Evolutionary conservation across 2,329 filamentous ascomycete species (phyloP).

Genomic region (Pestalotiopsis sp.): DNA sequence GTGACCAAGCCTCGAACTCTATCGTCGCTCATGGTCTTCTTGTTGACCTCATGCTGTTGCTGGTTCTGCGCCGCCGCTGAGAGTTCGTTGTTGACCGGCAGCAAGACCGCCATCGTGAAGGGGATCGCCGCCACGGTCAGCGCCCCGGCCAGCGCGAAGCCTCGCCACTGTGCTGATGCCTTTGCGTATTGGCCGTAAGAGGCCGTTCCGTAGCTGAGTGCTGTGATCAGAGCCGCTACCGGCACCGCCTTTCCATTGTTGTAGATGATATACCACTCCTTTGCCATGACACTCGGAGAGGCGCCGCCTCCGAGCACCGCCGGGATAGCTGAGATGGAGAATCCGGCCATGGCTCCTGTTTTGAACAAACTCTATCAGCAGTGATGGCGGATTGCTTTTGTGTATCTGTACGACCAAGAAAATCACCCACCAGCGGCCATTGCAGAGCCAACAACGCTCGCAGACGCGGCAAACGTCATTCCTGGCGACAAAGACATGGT

Average conservation of each 20-base stretch:
- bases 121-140: conserved; percentile 21
- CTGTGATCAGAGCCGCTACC: conserved; percentile 20
- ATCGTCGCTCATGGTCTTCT: conserved; percentile 24
- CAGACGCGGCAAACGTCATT: conserved; percentile 15
- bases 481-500: conserved; percentile 7
- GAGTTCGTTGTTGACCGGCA: conserved; percentile 20
- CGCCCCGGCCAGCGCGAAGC: conserved; percentile 23
- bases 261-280: conserved; percentile 25
- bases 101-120: conserved; percentile 23
- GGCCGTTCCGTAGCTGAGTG: conserved; percentile 21
- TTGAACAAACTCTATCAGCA: neutral
- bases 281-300: conserved; percentile 21
- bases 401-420: neutral
- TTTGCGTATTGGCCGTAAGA: conserved; percentile 20
- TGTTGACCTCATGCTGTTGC: conserved; percentile 1
- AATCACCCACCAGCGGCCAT: conserved; percentile 12
- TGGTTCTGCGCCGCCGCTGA: conserved; percentile 17
- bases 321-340: conserved; percentile 21
- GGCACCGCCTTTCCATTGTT: conserved; percentile 19
- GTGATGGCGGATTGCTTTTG: neutral
- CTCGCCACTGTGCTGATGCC: conserved; percentile 25
- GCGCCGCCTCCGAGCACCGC: conserved; percentile 21
- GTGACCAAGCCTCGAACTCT: conserved; percentile 25
- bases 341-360: conserved; percentile 20
- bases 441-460: conserved; percentile 14